Evolutionary conservation across 306 rosid species (phyloP), one percentile per base, ranked within the genome.

Genomic region (Lotus japonicus): DNA sequence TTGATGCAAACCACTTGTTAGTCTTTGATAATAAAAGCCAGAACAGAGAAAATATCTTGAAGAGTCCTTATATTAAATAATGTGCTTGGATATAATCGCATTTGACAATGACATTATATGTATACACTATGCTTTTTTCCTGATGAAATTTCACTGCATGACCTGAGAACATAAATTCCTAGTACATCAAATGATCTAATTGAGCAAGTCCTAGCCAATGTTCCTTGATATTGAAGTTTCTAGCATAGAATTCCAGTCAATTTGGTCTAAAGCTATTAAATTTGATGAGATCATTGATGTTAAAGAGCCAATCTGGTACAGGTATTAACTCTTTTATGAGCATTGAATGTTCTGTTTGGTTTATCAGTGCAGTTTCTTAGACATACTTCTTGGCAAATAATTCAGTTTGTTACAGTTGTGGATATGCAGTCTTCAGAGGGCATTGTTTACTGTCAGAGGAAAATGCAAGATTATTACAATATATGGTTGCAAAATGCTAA

Each of bases 181-280:
- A 21, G 76, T 23, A 62, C 26, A n/a, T 62, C 72, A 62, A 16
- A 26, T 62, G 76, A 70, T 49, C 57, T 35, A 64, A 59, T 36
- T 71, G 28, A 2, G 17, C 5, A 4, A 46, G 18, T 57, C 15
- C 42, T 33, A 5, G 9, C 2, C 2, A 59, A 50, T 51, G 11
- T 35, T 33, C 36, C 26, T 28, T 64, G 28, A 38, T 64, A 64
- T 46, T 17, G 8, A 21, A 46, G 66, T 58, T 58, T 71, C 38
- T 45, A 0, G 1, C 66, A 58, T 16, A 16, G 26, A 70, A 28
- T 11, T 31, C 26, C 14, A 45, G 17, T 46, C 48, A 31, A 58
- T 45, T 39, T 45, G 50, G 38, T 68, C 8, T 21, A 57, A 26
- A 26, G 9, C n/a, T 68, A 39, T n/a, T 53, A 19, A 39, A 23